Conservation (phyloP, 192 early-diverging fungal species). For the Thamnidium elegans region DNA sequence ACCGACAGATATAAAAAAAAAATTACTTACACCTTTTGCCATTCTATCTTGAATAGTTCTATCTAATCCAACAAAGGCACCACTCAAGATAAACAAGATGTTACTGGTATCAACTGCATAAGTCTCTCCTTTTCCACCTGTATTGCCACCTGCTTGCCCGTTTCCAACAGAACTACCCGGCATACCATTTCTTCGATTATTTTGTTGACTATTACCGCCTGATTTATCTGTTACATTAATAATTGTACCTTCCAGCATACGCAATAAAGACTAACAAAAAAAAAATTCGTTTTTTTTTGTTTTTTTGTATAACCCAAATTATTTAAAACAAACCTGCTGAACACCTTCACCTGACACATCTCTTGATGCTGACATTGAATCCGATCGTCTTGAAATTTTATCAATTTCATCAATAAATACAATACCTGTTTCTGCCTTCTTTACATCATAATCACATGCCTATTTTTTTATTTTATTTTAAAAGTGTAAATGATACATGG, state of each 20-base stretch:
- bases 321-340: conserved; percentile 53
- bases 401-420: conserved; percentile 93
- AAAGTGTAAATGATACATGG: no score
- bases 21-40: conserved; percentile 54
- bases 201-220: conserved; percentile 46
- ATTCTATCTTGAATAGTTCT: conserved; percentile 76
- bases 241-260: conserved; percentile 87
- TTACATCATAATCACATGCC: conserved; percentile 84
- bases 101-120: conserved; percentile 86
- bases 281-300: neutral
- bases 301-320: no score
- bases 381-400: conserved; percentile 81
- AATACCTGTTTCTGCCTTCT: conserved; percentile 80
- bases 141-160: neutral
- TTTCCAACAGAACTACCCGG: neutral
- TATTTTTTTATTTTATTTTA: no score
- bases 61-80: conserved; percentile 85
- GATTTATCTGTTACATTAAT: conserved; percentile 84
- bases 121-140: conserved; percentile 62
- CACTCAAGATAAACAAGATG: conserved; percentile 84
- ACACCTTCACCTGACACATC: conserved; percentile 94
- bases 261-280: conserved; percentile 46
- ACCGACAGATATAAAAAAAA: neutral
- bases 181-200: conserved; percentile 3
- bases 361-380: conserved; percentile 68